These are phyloP conservation scores for Cercospora sp. DNA, from an alignment of 2,329 filamentous ascomycete species.

Conservation along the genomic window DNA sequence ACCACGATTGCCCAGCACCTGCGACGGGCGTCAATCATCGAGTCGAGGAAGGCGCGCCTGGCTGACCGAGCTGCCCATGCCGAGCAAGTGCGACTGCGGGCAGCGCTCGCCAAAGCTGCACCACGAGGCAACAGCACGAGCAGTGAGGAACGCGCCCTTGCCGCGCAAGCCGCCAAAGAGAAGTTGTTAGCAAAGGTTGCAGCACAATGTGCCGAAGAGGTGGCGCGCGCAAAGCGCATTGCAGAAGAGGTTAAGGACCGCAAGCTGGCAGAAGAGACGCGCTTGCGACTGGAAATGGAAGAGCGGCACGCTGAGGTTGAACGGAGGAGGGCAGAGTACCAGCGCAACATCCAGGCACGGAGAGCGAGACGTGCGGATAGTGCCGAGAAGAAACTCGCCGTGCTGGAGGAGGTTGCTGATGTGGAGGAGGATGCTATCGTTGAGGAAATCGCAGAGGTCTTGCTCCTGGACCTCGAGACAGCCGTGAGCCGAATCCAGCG, in stretches of 20 bases:
- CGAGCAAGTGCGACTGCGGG: conserved; percentile 76
- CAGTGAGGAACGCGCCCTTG: conserved; percentile 74
- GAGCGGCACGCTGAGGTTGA: conserved; percentile 78
- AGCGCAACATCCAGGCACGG: conserved; percentile 52
- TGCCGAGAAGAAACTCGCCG: conserved; percentile 52
- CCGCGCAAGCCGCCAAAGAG: conserved; percentile 75
- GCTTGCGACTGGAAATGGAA: conserved; percentile 72
- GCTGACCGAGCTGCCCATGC: conserved; percentile 79
- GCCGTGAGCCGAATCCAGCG: conserved; percentile 68
- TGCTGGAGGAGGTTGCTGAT: conserved; percentile 52
- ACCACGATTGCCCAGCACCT: conserved; percentile 77
- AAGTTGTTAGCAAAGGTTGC: conserved; percentile 80
- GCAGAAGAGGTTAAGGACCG: conserved; percentile 79
- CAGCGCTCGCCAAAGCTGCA: conserved; percentile 70
- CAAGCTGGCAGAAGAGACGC: conserved; percentile 70
- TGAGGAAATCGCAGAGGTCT: conserved; percentile 35
- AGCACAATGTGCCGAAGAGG: conserved; percentile 77
- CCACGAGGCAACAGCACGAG: conserved; percentile 59
- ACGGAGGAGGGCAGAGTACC: conserved; percentile 60
- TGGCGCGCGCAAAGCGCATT: conserved; percentile 78
- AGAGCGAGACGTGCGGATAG: conserved; percentile 41
- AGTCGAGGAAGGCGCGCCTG: conserved; percentile 75
- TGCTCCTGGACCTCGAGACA: conserved; percentile 56
- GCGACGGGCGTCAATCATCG: conserved; percentile 75
- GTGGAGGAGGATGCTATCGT: conserved; percentile 48